Percentiles rank a stretch among this genome's conserved stretches.
Conservation (phyloP, 2,329 filamentous ascomycete species). For the Claviceps sorghi region DNA sequence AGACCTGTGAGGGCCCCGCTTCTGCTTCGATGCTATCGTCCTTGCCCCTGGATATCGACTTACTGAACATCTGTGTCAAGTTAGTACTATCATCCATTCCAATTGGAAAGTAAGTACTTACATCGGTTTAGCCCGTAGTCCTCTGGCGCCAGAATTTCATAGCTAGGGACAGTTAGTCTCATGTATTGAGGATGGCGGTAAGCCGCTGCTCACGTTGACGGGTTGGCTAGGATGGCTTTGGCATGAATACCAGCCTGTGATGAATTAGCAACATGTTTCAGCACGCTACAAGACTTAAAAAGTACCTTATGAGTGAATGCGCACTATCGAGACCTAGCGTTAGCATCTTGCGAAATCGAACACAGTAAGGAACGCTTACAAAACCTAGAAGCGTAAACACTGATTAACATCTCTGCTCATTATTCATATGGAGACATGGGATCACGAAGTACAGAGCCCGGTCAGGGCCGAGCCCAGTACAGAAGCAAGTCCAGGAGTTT, state of each 20-base stretch:
- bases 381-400: not conserved
- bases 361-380: not conserved
- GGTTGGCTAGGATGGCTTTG: constrained; percentile 12
- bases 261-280: not conserved
- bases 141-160: constrained; percentile 78
- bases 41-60: not conserved
- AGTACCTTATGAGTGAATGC: constrained; percentile 1
- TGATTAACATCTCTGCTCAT: not conserved
- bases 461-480: not conserved
- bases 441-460: not conserved
- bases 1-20: not conserved
- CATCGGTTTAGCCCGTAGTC: constrained; percentile 26
- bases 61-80: constrained; percentile 1
- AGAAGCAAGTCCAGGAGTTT: not conserved
- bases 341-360: not conserved
- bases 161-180: constrained; percentile 33
- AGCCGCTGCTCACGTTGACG: not conserved
- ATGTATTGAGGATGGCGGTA: not conserved
- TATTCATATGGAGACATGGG: not conserved
- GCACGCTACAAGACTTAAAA: not conserved
- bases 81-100: not conserved
- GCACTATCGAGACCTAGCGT: not conserved
- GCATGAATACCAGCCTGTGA: constrained; percentile 19
- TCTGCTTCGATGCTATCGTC: not conserved
- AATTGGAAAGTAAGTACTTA: not conserved